Evolutionary conservation across 495 filamentous ascomycete genomes (phyloP), one percentile per base, ranked within the genome.

Genomic region (Penicillium fimorum): DNA sequence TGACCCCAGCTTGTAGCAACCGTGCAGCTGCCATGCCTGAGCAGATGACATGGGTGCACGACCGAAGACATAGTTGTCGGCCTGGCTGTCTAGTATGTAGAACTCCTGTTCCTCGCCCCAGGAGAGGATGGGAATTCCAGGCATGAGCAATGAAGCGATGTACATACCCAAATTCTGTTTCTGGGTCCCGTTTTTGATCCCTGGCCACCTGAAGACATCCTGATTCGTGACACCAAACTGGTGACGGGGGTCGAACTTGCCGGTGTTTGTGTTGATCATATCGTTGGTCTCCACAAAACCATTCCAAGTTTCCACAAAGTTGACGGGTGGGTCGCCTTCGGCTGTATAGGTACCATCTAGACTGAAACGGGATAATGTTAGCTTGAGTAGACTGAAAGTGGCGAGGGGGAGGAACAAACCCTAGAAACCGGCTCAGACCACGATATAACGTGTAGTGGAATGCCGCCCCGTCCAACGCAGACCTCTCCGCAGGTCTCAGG

Each of bases 61-160:
- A 11, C 78, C 78, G 55, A 77, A 80, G 10, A 81, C 66, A 50
- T 81, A 79, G 56, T 79, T 77, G 30, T 63, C 61, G 11, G 75
- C 74, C 24, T 73, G 74, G 55, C 71, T 81, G 20, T 79, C 77
- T 17, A 78, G 60, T 15, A 77, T 65, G 50, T 81, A 77, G 48
- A 76, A 77, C 2, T 71, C 75, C 59, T 81, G 78, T 58, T 81
- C 78, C 57, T 81, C 77, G 22, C 78, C 78, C 77, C 76, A 81
- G 32, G 64, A 59, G 20, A 79, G 62, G 11, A 79, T 51, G 8
- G 78, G 78, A 32, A 75, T 75, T 6, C 78, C 78, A 8, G 78
- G 78, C 63, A 81, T 70, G 35, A 73, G 47, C 20, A 79, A 51
- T 17, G 73, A 75, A 12, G 72, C 68, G 44, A 81, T 66, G 58